These are phyloP conservation scores for Xylaria nigripes DNA, from an alignment of 495 filamentous ascomycete species.

Conservation along the genomic window DNA sequence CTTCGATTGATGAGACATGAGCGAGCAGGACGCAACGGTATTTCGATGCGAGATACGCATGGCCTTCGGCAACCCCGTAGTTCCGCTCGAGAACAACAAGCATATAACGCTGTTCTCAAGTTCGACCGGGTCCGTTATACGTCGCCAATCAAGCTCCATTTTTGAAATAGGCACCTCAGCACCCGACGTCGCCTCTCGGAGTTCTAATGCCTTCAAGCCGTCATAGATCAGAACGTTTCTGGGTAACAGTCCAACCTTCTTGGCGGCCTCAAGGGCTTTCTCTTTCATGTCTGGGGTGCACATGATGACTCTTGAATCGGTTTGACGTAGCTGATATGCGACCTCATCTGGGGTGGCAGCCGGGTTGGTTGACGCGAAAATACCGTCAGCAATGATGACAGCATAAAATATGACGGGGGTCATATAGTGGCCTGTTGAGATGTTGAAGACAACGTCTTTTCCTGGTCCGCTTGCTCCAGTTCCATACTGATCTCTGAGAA, in stretches of 20 bases:
- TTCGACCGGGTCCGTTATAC: constrained; percentile 35
- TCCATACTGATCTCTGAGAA: constrained; percentile 39
- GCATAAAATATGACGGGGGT: constrained; percentile 41
- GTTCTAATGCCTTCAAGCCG: constrained; percentile 8
- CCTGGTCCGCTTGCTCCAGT: constrained; percentile 39
- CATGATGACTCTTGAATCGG: constrained; percentile 46
- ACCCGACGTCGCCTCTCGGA: constrained; percentile 6
- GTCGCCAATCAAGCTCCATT: constrained; percentile 32
- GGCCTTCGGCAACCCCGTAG: constrained; percentile 75
- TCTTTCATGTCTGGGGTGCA: constrained; percentile 42
- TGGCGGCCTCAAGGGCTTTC: constrained; percentile 52
- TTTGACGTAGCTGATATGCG: constrained; percentile 33
- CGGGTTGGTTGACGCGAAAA: constrained; percentile 40
- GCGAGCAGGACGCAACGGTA: constrained; percentile 39
- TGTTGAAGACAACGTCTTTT: constrained; percentile 44
- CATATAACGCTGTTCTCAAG: constrained; percentile 38
- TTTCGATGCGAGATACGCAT: constrained; percentile 68
- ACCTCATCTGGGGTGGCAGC: constrained; percentile 37
- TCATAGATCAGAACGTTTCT: constrained; percentile 29
- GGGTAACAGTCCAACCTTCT: constrained; percentile 45
- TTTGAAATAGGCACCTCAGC: constrained; percentile 17
- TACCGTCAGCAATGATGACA: constrained; percentile 42
- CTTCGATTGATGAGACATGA: constrained; percentile 14
- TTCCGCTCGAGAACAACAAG: constrained; percentile 81
- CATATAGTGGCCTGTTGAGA: constrained; percentile 42